These are phyloP conservation scores for Phytophthora tentaculata DNA, from an alignment of 352 stramenopile genomes.

Conservation along the genomic window DNA sequence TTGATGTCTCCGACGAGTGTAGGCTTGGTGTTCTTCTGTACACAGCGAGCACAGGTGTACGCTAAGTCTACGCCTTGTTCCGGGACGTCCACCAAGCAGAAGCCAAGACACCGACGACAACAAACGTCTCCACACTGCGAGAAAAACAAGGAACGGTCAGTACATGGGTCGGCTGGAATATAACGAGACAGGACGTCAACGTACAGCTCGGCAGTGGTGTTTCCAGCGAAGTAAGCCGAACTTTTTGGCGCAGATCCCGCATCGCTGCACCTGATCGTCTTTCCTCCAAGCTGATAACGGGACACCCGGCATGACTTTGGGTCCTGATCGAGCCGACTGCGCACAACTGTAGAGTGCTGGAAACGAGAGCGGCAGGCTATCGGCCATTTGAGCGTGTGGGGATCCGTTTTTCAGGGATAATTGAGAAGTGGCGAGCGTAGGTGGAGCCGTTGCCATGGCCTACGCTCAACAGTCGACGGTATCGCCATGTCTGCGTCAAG, in stretches of 20 bases:
- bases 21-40: slow-evolving; percentile 58
- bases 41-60: slow-evolving; percentile 69
- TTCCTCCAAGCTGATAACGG: slow-evolving; percentile 60
- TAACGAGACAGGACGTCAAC: slow-evolving; percentile 7
- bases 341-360: slow-evolving; percentile 46
- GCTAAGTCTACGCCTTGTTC: slow-evolving; percentile 65
- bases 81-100: slow-evolving; percentile 73
- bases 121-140: slow-evolving; percentile 75
- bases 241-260: slow-evolving; percentile 71
- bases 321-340: slow-evolving; percentile 31
- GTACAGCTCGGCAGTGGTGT: slow-evolving; percentile 76
- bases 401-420: slow-evolving; percentile 18
- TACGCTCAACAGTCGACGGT: slow-evolving; percentile 2
- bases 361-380: slow-evolving; percentile 51
- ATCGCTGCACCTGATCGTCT: slow-evolving; percentile 50
- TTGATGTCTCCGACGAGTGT: slow-evolving; percentile 54
- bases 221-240: slow-evolving; percentile 69
- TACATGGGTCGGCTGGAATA: too few species aligned
- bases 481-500: background rate
- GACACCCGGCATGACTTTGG: slow-evolving; percentile 57
- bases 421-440: slow-evolving; percentile 34
- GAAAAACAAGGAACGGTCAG: slow-evolving; percentile 13
- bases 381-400: slow-evolving; percentile 38
- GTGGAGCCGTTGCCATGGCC: slow-evolving; percentile 12
- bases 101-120: slow-evolving; percentile 69